These are phyloP conservation scores for Naganishia liquefaciens DNA, from an alignment of 1,284 basidiomycete species.

Conservation along the genomic window DNA sequence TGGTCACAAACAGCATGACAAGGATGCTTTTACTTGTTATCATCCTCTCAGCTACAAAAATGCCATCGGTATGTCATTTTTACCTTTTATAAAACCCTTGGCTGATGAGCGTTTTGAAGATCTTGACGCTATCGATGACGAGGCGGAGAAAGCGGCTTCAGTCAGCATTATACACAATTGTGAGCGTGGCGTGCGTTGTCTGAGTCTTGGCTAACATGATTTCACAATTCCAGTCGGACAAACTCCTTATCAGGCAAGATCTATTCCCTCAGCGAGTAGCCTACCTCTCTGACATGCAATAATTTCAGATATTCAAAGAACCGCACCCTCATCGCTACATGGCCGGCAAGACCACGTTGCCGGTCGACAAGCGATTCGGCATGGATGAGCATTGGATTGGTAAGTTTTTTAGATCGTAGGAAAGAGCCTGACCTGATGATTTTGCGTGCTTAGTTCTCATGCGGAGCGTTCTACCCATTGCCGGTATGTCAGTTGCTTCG, in stretches of 20 bases:
- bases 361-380: slow-evolving; percentile 69
- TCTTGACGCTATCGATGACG: slow-evolving; percentile 78
- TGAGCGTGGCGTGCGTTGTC: slow-evolving; percentile 47
- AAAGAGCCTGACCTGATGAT: slow-evolving; percentile 53
- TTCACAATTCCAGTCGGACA: slow-evolving; percentile 68
- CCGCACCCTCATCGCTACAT: slow-evolving; percentile 76
- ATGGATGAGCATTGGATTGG: slow-evolving; percentile 65
- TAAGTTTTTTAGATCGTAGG: slow-evolving; percentile 55
- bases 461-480: slow-evolving; percentile 50
- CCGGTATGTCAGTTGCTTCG: slow-evolving; percentile 39
- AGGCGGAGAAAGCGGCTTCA: slow-evolving; percentile 83
- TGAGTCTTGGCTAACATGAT: slow-evolving; percentile 32
- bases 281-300: slow-evolving; percentile 62
- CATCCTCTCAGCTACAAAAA: slow-evolving; percentile 95
- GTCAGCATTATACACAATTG: slow-evolving; percentile 96
- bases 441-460: slow-evolving; percentile 34
- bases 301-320: slow-evolving; percentile 79
- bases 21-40: slow-evolving; percentile 78
- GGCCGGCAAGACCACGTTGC: slow-evolving; percentile 68
- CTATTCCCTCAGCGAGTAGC: slow-evolving; percentile 35
- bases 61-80: slow-evolving; percentile 64
- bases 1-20: slow-evolving; percentile 80
- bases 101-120: slow-evolving; percentile 57
- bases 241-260: slow-evolving; percentile 60
- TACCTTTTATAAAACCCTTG: background rate